Evolutionary conservation across 495 filamentous ascomycete species (phyloP).

Genomic region (Rusavskia elegans): DNA sequence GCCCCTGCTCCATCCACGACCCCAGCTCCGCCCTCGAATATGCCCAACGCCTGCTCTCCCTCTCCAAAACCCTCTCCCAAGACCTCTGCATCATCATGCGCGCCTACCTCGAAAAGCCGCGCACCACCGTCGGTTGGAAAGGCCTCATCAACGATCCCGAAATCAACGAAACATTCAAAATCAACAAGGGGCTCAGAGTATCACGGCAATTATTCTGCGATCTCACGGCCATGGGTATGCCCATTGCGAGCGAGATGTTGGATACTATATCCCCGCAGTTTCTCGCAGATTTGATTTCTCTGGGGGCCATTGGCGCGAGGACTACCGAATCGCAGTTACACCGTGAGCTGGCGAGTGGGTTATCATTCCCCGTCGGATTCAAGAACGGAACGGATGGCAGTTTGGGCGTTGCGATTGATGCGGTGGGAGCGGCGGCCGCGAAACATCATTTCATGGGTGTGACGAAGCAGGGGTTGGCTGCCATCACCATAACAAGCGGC

Average conservation of each 20-base stretch:
- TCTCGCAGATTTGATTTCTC: slow-evolving; percentile 79
- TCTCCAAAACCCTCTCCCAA: slow-evolving; percentile 80
- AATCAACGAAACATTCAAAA: slow-evolving; percentile 96
- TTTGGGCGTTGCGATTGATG: slow-evolving; percentile 82
- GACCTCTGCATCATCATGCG: slow-evolving; percentile 95
- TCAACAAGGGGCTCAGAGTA: slow-evolving; percentile 87
- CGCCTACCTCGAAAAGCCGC: slow-evolving; percentile 95
- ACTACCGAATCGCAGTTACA: slow-evolving; percentile 95
- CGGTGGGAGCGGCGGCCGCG: slow-evolving; percentile 83
- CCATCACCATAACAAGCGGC: slow-evolving; percentile 87
- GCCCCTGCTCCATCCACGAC: slow-evolving; percentile 96
- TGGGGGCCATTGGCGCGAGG: slow-evolving; percentile 86
- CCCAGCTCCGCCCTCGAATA: slow-evolving; percentile 85
- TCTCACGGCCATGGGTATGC: slow-evolving; percentile 88
- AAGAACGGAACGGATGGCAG: slow-evolving; percentile 98
- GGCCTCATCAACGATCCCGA: slow-evolving; percentile 98
- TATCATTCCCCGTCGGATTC: slow-evolving; percentile 96
- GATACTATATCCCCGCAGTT: slow-evolving; percentile 99
- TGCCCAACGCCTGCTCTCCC: slow-evolving; percentile 61
- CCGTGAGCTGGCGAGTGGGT: slow-evolving; percentile 80
- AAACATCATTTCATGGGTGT: slow-evolving; percentile 98
- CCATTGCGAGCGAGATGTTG: slow-evolving; percentile 95
- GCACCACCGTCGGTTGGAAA: slow-evolving; percentile 98
- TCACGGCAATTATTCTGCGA: slow-evolving; percentile 90
- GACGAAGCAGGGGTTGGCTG: slow-evolving; percentile 90